Conservation (phyloP, 208 protist genomes). For the Trypanosoma mega region DNA sequence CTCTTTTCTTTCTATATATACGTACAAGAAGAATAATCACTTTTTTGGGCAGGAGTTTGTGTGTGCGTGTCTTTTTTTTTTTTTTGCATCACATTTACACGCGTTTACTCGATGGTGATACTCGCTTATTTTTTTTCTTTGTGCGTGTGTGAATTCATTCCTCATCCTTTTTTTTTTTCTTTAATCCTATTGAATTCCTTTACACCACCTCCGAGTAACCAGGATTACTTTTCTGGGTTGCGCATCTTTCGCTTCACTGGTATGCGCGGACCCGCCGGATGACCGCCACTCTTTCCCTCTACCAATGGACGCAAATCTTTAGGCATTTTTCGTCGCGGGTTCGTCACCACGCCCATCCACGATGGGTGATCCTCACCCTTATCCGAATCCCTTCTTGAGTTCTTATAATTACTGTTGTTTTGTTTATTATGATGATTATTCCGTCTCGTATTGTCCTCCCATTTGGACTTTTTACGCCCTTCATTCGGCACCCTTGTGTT, state of each 20-base stretch:
- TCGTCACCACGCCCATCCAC: conserved; percentile 86
- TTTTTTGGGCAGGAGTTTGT: too few relatives aligned
- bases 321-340: conserved; percentile 85
- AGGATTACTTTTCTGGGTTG: conserved; percentile 76
- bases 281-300: conserved; percentile 45
- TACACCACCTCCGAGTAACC: too few relatives aligned
- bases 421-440: neutral
- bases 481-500: neutral
- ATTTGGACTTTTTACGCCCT: neutral
- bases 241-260: conserved; percentile 76
- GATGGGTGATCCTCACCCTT: conserved; percentile 27
- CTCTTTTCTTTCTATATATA: too few relatives aligned
- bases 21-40: too few relatives aligned
- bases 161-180: too few relatives aligned
- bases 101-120: too few relatives aligned
- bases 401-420: conserved; percentile 29
- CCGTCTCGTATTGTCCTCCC: neutral
- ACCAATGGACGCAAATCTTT: conserved; percentile 74
- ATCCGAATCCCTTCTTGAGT: neutral
- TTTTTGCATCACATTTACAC: too few relatives aligned
- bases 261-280: conserved; percentile 39
- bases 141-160: too few relatives aligned
- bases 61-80: too few relatives aligned
- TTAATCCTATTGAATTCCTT: too few relatives aligned
- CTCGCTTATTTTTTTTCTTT: too few relatives aligned